phyloP scores from a whole-genome alignment of 2,329 filamentous ascomycete genomes.

The Alternaria tenuissima region DNA sequence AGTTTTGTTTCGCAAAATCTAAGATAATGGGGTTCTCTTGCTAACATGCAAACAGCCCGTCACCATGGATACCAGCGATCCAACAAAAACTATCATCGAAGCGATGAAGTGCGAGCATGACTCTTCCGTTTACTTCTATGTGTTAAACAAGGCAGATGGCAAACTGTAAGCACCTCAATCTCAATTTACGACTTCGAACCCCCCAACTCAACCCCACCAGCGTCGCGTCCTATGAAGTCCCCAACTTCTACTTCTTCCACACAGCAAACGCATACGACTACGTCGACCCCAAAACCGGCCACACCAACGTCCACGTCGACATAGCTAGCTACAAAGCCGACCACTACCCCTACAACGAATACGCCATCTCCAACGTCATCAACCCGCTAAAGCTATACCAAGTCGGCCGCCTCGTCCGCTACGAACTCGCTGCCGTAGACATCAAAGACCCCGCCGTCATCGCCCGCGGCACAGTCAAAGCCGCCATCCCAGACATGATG shows the following conservation, averaged over 20 bases:
- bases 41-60: not conserved
- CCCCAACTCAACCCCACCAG: not conserved
- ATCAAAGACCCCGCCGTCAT: not conserved
- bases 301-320: slow-evolving; percentile 1
- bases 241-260: slow-evolving; percentile 3
- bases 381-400: slow-evolving; percentile 4
- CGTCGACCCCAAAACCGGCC: not conserved
- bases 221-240: not conserved
- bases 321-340: not conserved
- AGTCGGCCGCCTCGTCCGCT: not conserved
- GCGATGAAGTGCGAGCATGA: slow-evolving; percentile 2
- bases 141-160: not conserved
- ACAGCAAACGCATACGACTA: slow-evolving; percentile 5
- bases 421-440: not conserved
- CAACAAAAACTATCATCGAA: not conserved
- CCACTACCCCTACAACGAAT: not conserved
- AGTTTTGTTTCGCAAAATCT: not conserved
- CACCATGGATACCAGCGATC: not conserved
- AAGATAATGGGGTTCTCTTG: not conserved
- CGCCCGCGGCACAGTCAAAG: not conserved
- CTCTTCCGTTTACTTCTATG: not conserved
- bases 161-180: not conserved
- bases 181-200: too few species aligned
- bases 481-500: not conserved
- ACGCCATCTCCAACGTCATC: not conserved